Conservation (phyloP, 1,139 yeast genomes). For the Kurtzmaniella quercitrusa region DNA sequence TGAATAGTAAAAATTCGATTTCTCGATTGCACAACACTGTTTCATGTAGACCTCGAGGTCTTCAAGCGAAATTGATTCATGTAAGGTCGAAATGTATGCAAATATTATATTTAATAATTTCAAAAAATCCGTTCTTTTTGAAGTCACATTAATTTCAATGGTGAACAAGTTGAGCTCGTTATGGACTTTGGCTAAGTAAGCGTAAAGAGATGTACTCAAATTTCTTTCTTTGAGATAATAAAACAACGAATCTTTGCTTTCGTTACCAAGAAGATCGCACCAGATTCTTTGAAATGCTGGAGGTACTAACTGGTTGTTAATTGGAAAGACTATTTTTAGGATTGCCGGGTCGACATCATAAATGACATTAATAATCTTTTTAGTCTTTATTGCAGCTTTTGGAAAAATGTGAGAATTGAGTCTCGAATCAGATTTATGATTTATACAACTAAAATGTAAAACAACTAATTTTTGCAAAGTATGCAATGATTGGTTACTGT, state of each 20-base stretch:
- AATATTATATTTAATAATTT: constrained; percentile 27
- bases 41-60: constrained; percentile 24
- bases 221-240: constrained; percentile 20
- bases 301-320: constrained; percentile 7
- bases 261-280: constrained; percentile 63
- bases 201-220: constrained; percentile 30
- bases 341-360: constrained; percentile 8
- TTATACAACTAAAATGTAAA: too few species aligned
- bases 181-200: constrained; percentile 37
- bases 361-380: constrained; percentile 3
- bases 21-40: constrained; percentile 42
- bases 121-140: constrained; percentile 33
- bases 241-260: constrained; percentile 43
- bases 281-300: constrained; percentile 37
- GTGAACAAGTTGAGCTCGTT: constrained; percentile 29
- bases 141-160: constrained; percentile 45
- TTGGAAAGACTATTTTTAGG: constrained; percentile 40
- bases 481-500: constrained; percentile 63
- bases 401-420: background rate
- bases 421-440: background rate
- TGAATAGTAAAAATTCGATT: constrained; percentile 39
- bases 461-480: constrained; percentile 49
- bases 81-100: constrained; percentile 8
- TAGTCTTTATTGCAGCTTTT: background rate
- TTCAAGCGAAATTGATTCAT: background rate